Evolutionary conservation across 192 early-diverging fungal species (phyloP).

Genomic region (Mortierella antarctica): DNA sequence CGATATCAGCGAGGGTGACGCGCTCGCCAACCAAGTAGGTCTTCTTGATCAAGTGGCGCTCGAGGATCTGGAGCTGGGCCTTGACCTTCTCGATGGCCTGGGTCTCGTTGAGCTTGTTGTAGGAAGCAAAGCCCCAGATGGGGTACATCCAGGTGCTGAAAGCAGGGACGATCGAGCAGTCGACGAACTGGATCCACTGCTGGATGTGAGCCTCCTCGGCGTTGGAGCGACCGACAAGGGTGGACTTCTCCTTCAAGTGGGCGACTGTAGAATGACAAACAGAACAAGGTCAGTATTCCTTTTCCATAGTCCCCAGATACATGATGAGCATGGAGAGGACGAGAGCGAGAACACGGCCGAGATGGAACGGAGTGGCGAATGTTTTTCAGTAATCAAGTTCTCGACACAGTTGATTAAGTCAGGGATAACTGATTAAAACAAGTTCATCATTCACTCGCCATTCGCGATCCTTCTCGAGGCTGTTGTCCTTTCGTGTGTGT

Average conservation of each 20-base stretch:
- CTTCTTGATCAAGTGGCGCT: slow-evolving; percentile 83
- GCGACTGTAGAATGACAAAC: slow-evolving; percentile 46
- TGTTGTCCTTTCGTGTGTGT: not conserved
- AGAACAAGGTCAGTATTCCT: not conserved
- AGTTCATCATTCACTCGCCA: slow-evolving; percentile 43
- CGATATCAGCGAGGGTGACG: slow-evolving; percentile 92
- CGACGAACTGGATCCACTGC: slow-evolving; percentile 71
- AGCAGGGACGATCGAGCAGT: slow-evolving; percentile 62
- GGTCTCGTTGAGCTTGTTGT: slow-evolving; percentile 71
- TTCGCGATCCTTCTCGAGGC: not conserved
- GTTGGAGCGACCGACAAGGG: slow-evolving; percentile 68
- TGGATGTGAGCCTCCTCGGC: slow-evolving; percentile 72
- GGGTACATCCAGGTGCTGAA: slow-evolving; percentile 58
- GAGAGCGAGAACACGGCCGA: not conserved
- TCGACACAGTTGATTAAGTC: slow-evolving; percentile 50
- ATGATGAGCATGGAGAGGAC: not conserved
- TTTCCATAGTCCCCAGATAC: not conserved
- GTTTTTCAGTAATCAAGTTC: slow-evolving; percentile 39
- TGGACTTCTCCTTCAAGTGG: slow-evolving; percentile 56
- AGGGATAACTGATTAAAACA: slow-evolving; percentile 58
- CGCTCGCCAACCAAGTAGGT: slow-evolving; percentile 96
- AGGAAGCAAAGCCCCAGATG: slow-evolving; percentile 54
- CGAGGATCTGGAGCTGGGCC: slow-evolving; percentile 73
- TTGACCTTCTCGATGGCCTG: slow-evolving; percentile 75
- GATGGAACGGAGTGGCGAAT: not conserved